Percentiles rank a stretch among this genome's conserved stretches.
Conservation (phyloP, 352 stramenopile genomes). For the Achlya hypogyna region DNA sequence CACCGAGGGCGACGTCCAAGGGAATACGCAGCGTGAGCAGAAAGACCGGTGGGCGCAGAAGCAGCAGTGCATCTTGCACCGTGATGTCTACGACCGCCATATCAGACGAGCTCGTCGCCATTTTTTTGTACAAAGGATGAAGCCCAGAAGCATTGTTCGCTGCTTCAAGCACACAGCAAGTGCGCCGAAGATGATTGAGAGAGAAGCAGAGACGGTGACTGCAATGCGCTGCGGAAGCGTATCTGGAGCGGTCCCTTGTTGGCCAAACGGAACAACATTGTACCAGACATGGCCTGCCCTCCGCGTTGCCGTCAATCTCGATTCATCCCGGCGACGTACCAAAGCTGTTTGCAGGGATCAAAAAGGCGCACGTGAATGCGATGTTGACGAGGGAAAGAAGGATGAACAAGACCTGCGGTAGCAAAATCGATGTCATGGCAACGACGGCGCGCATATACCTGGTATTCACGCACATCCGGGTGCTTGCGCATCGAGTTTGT, state of each 20-base stretch:
- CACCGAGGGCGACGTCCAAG: background rate
- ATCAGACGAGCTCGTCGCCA: background rate
- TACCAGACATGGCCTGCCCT: background rate
- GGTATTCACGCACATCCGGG: conserved; percentile 3
- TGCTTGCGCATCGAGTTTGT: conserved; percentile 16
- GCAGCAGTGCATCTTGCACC: background rate
- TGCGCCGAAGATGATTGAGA: background rate
- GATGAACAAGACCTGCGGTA: background rate
- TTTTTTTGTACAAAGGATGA: background rate
- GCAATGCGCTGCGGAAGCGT: background rate
- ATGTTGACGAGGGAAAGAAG: conserved; percentile 3
- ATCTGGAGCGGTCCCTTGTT: background rate
- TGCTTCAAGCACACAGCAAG: background rate
- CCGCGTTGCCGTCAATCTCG: too few relatives aligned
- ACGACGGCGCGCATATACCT: background rate
- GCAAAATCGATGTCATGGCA: background rate
- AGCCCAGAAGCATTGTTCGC: background rate
- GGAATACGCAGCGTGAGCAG: background rate
- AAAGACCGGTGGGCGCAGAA: background rate
- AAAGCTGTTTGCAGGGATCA: background rate
- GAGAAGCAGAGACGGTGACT: background rate
- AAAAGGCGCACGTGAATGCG: background rate
- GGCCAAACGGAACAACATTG: background rate
- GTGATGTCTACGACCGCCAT: background rate
- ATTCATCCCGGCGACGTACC: background rate